A percentile compares a stretch with the other conserved stretches of the same genome.
Conservation (phyloP, 2,329 filamentous ascomycete species). For the Calycina herbarum region DNA sequence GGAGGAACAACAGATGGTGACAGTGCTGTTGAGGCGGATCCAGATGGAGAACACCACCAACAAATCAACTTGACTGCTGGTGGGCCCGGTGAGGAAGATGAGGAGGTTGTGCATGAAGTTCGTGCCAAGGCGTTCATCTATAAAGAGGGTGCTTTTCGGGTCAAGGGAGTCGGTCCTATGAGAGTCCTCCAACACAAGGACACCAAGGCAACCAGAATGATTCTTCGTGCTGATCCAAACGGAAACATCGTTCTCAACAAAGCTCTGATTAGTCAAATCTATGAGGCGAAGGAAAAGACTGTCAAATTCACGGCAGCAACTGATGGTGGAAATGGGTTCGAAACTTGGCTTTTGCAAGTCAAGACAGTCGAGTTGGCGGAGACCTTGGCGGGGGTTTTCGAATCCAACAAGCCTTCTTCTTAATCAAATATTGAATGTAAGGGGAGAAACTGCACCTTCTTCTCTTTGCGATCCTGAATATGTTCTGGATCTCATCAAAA, state of each 20-base stretch:
- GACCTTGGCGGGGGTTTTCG: constrained; percentile 45
- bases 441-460: background rate
- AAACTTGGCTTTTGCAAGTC: constrained; percentile 71
- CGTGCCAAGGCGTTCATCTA: constrained; percentile 70
- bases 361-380: constrained; percentile 56
- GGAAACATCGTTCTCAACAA: constrained; percentile 76
- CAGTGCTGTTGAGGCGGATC: constrained; percentile 30
- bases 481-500: background rate
- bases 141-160: constrained; percentile 62
- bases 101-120: constrained; percentile 68
- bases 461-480: background rate
- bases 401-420: constrained; percentile 48
- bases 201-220: constrained; percentile 64
- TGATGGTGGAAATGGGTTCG: constrained; percentile 58
- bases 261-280: constrained; percentile 59
- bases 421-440: background rate
- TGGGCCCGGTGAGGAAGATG: constrained; percentile 70
- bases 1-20: constrained; percentile 36
- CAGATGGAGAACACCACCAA: constrained; percentile 62
- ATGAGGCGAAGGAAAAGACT: constrained; percentile 61
- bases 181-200: constrained; percentile 73
- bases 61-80: constrained; percentile 69
- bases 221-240: constrained; percentile 73
- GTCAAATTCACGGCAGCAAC: constrained; percentile 59
- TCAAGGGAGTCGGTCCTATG: constrained; percentile 69